Conservation (phyloP, 345 rosid genomes). For the Gossypium stocksii region DNA sequence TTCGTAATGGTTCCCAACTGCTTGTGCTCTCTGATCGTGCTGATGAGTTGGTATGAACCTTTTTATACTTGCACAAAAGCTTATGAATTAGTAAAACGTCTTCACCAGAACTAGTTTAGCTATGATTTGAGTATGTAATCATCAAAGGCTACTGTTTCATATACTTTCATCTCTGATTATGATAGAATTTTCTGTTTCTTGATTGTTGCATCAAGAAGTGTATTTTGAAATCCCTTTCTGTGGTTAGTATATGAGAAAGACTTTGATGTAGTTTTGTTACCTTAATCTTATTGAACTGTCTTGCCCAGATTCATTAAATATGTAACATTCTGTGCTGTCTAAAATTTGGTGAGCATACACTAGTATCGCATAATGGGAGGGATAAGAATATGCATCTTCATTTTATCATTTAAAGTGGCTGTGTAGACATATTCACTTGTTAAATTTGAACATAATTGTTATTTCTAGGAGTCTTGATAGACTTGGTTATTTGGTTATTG, state of each 20-base stretch:
- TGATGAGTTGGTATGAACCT: slow-evolving; percentile 55
- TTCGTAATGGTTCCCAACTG: slow-evolving; percentile 88
- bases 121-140: neutral
- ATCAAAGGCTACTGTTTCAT: neutral
- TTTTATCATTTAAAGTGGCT: neutral
- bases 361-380: neutral
- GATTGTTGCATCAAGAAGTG: neutral
- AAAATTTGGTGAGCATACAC: neutral
- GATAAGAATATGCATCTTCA: neutral
- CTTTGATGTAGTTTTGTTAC: neutral
- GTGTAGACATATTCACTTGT: neutral
- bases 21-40: slow-evolving; percentile 87
- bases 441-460: neutral
- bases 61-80: neutral
- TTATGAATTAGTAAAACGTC: neutral
- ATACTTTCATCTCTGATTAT: neutral
- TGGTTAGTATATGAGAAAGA: neutral
- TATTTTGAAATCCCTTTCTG: neutral
- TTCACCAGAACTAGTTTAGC: neutral
- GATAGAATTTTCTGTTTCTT: neutral
- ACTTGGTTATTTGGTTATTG: neutral
- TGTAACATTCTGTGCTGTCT: neutral
- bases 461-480: neutral
- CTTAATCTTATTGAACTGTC: neutral
- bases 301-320: neutral